Percentiles rank a stretch among this genome's conserved stretches.
Conservation (phyloP, 805 yeast genomes). For the Schwanniomyces vanrijiae region DNA sequence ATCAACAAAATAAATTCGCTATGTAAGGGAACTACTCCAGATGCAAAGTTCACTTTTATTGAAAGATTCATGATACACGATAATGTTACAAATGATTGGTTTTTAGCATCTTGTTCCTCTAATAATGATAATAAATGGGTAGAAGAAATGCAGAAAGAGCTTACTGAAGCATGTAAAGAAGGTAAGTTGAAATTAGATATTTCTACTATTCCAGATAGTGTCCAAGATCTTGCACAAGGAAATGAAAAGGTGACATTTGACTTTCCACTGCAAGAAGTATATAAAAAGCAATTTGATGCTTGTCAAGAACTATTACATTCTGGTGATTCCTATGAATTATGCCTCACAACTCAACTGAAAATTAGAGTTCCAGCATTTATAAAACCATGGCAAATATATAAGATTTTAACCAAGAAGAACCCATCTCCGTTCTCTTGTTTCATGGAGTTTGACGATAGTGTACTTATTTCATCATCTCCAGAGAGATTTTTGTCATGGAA, state of each 20-base stretch:
- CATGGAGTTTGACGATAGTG: slow-evolving; percentile 64
- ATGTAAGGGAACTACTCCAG: slow-evolving; percentile 50
- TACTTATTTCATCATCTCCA: slow-evolving; percentile 85
- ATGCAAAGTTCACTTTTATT: slow-evolving; percentile 70
- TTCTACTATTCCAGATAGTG: slow-evolving; percentile 20
- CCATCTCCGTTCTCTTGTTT: slow-evolving; percentile 94
- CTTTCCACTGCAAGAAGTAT: slow-evolving; percentile 54
- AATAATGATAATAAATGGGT: slow-evolving; percentile 41
- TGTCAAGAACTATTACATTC: slow-evolving; percentile 68
- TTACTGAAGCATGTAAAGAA: slow-evolving; percentile 8
- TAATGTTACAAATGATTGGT: slow-evolving; percentile 44
- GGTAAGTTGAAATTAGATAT: slow-evolving; percentile 13
- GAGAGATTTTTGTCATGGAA: slow-evolving; percentile 89
- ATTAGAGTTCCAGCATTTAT: slow-evolving; percentile 50
- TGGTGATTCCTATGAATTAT: slow-evolving; percentile 93
- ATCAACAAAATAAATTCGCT: slow-evolving; percentile 34
- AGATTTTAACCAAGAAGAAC: slow-evolving; percentile 64
- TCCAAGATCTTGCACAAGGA: slow-evolving; percentile 22
- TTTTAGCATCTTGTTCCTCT: slow-evolving; percentile 50
- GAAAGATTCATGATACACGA: slow-evolving; percentile 64
- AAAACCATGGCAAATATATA: slow-evolving; percentile 78
- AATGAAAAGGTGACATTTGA: slow-evolving; percentile 30
- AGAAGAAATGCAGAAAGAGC: slow-evolving; percentile 10
- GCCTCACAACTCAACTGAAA: slow-evolving; percentile 77
- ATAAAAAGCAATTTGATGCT: slow-evolving; percentile 51